A percentile compares a stretch with the other conserved stretches of the same genome.
Conservation (phyloP, 176 grass and related monocot genomes). For the Otatea glauca region DNA sequence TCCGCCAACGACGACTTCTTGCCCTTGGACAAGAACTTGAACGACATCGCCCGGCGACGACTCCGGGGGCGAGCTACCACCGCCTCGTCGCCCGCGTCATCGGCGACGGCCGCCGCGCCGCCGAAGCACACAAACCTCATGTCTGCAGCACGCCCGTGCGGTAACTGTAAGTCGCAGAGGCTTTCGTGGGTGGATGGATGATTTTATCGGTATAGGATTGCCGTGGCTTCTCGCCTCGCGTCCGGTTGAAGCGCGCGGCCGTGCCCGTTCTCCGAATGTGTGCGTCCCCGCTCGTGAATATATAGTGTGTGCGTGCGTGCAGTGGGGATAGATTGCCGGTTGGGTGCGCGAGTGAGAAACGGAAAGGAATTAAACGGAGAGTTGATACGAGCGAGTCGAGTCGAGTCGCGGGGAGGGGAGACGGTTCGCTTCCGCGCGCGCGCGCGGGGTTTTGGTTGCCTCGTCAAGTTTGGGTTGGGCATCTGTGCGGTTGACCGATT, state of each 20-base stretch:
- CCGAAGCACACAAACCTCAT: constrained; percentile 51
- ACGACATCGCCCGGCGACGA: neutral
- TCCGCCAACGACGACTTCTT: neutral
- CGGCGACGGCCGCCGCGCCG: constrained; percentile 19
- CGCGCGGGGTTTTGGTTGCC: neutral
- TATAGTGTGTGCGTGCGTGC: neutral
- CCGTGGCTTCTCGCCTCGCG: neutral
- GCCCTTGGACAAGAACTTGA: neutral
- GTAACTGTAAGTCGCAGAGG: neutral
- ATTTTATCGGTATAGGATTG: neutral
- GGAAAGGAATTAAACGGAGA: neutral
- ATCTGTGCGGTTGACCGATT: neutral
- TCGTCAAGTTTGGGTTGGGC: neutral
- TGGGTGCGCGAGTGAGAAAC: neutral
- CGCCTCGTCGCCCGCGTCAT: neutral
- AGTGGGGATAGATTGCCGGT: neutral
- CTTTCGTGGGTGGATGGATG: neutral
- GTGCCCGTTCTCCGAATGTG: neutral
- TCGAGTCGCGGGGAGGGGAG: too few relatives aligned
- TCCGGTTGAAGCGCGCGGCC: neutral
- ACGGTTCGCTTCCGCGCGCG: neutral
- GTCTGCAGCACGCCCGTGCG: neutral
- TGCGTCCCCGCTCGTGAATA: neutral
- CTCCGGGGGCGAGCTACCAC: neutral
- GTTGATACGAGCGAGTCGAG: neutral